Conservation (phyloP, 179 eudicot genomes). For the Nepenthes alata region DNA sequence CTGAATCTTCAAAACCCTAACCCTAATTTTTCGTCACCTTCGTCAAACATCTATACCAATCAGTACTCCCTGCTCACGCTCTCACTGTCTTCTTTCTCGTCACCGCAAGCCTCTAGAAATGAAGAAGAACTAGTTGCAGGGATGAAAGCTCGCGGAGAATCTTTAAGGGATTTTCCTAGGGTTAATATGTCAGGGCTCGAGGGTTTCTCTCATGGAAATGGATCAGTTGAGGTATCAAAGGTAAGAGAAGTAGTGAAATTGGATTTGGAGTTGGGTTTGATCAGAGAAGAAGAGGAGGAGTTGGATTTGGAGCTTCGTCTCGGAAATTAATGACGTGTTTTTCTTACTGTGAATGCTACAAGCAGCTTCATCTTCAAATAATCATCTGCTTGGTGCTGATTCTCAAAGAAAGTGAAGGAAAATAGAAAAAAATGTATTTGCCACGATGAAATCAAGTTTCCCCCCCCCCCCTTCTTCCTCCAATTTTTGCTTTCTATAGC, state of each 20-base stretch:
- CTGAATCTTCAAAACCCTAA: slow-evolving; percentile 12
- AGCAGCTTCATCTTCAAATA: too few relatives aligned
- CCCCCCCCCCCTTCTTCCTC: too few relatives aligned
- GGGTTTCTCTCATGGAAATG: neutral
- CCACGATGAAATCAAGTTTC: too few relatives aligned
- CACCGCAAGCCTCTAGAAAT: slow-evolving; percentile 5
- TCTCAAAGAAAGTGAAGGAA: too few relatives aligned
- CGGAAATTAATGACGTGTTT: slow-evolving; percentile 16
- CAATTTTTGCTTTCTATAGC: too few relatives aligned
- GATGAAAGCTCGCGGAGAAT: neutral
- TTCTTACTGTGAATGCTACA: too few relatives aligned
- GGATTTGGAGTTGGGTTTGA: slow-evolving; percentile 37
- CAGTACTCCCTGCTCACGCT: slow-evolving; percentile 33
- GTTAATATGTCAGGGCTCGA: neutral
- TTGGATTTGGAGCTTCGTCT: slow-evolving; percentile 85
- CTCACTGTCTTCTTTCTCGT: slow-evolving; percentile 21
- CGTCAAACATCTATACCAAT: slow-evolving; percentile 14
- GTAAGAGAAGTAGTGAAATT: slow-evolving; percentile 18
- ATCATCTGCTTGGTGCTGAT: too few relatives aligned
- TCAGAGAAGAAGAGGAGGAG: slow-evolving; percentile 39
- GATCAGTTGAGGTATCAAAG: neutral
- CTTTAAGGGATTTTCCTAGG: neutral
- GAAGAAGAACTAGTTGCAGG: slow-evolving; percentile 3
- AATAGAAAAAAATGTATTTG: too few relatives aligned
- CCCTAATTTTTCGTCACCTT: slow-evolving; percentile 15